Evolutionary conservation across 106 monocot species (phyloP), one percentile per base, ranked within the genome.

Genomic region (Dactylorhiza incarnata): DNA sequence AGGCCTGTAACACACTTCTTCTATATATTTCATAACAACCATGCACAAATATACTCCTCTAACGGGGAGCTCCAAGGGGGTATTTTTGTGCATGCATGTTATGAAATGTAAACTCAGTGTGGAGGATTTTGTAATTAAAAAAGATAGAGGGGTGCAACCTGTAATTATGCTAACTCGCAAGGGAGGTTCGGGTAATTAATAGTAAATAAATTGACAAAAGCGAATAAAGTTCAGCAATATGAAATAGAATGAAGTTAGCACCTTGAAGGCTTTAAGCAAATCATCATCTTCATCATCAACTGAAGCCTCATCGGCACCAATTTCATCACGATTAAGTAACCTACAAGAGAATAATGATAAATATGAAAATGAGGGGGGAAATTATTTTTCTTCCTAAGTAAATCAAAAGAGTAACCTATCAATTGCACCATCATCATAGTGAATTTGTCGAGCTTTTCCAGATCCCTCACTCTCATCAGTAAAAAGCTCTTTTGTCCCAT

Each of bases 221-320:
- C 25, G 4, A 29, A 29, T 12, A 65, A 65, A 12, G 29, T 65
- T 65, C 61, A 61, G 26, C 2, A 10, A 65, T 29, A 29, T 25
- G 65, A 65, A 65, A 11, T 65, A 65, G 5, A 44, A 73, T 20
- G 25, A 67, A 26, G 45, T 24, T 16, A 43, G 20, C 65, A 99
- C 99, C 91, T 99, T 99, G 79, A 99, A 99, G 37, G 94, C 99
- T 80, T 99, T 99, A 56, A 99, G 75, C 78, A 99, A 85, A 55
- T 86, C 89, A 79, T 85, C 86, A 61, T 99, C 99, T 29, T 86
- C 99, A 67, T 94, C 99, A 51, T 99, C 99, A 78, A 89, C 23
- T 50, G 88, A 74, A 76, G 89, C 59, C 45, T 91, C 89, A 66
- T 99, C 99, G 45, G 47, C 86, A 49, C 81, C 86, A 81, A 92